These are phyloP conservation scores for Yarrowia osloensis DNA, from an alignment of 805 yeast genomes.

Conservation along the genomic window DNA sequence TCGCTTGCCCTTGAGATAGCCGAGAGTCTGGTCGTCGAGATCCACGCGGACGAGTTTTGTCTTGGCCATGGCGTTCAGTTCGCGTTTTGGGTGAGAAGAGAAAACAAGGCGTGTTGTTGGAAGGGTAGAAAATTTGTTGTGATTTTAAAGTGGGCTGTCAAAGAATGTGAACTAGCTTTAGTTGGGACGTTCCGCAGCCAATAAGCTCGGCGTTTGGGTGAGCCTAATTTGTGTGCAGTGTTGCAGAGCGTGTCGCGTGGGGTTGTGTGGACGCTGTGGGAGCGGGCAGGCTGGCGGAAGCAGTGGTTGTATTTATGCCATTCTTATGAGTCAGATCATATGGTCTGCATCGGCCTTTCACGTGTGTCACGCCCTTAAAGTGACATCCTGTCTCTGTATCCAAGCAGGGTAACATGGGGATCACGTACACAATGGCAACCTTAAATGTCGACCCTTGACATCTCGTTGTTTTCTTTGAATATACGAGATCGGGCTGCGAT, in stretches of 20 bases:
- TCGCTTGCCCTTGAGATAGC: slow-evolving; percentile 11
- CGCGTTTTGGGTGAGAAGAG: slow-evolving; percentile 2
- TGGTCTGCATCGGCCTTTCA: too few species aligned
- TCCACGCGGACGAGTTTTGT: background rate
- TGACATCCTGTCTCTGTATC: background rate
- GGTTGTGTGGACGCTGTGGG: too few species aligned
- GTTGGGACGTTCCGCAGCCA: slow-evolving; percentile 13
- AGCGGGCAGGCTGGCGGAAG: too few species aligned
- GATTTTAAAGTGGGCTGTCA: background rate
- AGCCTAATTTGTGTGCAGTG: background rate
- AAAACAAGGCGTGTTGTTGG: slow-evolving; percentile 22
- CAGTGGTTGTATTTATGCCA: too few species aligned
- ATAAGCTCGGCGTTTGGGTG: background rate
- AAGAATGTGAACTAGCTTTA: slow-evolving; percentile 18
- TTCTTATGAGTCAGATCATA: too few species aligned
- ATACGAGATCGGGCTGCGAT: too few species aligned
- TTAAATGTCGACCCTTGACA: too few species aligned
- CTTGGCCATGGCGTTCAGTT: slow-evolving; percentile 21
- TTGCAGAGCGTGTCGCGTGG: background rate
- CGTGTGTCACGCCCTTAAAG: too few species aligned
- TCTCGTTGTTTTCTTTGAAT: too few species aligned
- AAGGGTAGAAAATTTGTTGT: slow-evolving; percentile 3
- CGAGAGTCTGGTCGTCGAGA: slow-evolving; percentile 23
- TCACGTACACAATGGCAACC: background rate
- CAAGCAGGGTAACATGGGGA: background rate